A percentile compares a stretch with the other conserved stretches of the same genome.
Conservation (phyloP, 352 stramenopile species). For the Phytophthora foliorum region DNA sequence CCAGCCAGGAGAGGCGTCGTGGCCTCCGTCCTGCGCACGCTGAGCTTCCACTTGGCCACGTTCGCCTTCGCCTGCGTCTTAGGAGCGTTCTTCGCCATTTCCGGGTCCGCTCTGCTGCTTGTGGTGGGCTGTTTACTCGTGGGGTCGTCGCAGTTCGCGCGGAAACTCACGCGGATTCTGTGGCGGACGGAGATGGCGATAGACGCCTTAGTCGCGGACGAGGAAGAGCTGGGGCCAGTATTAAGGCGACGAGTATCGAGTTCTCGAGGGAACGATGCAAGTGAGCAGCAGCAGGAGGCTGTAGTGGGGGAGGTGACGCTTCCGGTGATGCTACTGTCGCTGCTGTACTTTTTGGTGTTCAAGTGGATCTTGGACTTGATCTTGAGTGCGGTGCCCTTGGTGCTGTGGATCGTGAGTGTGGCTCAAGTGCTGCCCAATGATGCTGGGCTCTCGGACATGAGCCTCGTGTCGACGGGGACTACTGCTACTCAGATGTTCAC, state of each 20-base stretch:
- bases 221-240: slow-evolving; percentile 10
- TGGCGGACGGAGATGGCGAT: slow-evolving; percentile 70
- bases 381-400: slow-evolving; percentile 58
- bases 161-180: slow-evolving; percentile 58
- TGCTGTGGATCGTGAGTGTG: slow-evolving; percentile 54
- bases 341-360: slow-evolving; percentile 80
- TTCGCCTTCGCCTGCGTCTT: slow-evolving; percentile 52
- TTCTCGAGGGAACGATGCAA: slow-evolving; percentile 3
- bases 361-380: slow-evolving; percentile 70
- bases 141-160: slow-evolving; percentile 52
- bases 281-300: neutral
- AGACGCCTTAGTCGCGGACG: slow-evolving; percentile 42
- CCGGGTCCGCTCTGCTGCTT: slow-evolving; percentile 43
- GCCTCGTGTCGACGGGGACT: slow-evolving; percentile 30
- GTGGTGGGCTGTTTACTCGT: slow-evolving; percentile 61
- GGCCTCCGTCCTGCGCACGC: slow-evolving; percentile 45
- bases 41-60: slow-evolving; percentile 70
- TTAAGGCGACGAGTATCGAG: slow-evolving; percentile 13
- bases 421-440: slow-evolving; percentile 48
- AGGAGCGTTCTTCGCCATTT: slow-evolving; percentile 49
- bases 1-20: slow-evolving; percentile 36
- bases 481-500: slow-evolving; percentile 43
- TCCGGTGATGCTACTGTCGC: slow-evolving; percentile 69
- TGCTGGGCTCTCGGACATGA: slow-evolving; percentile 18
- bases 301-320: slow-evolving; percentile 54